Percentiles rank a stretch among this genome's conserved stretches.
Evolutionary conservation across 2,329 filamentous ascomycete genomes (phyloP).

Genomic region (Hypoxylon sp.): DNA sequence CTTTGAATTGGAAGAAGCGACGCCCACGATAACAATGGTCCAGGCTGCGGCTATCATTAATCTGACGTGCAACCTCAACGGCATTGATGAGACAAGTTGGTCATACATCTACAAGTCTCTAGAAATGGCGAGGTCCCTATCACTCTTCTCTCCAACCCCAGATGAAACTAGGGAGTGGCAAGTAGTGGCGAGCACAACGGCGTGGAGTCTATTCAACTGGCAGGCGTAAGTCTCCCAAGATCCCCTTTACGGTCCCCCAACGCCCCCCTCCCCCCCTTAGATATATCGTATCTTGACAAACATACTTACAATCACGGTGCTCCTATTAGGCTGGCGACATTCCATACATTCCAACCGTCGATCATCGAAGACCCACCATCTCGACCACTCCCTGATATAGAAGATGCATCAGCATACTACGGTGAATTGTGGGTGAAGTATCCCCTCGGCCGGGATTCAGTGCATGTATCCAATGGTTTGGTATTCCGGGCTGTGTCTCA

Average conservation of each 20-base stretch:
- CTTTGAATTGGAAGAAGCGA: constrained; percentile 48
- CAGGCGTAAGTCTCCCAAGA: constrained; percentile 39
- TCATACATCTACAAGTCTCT: constrained; percentile 34
- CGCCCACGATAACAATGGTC: constrained; percentile 46
- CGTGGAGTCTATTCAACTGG: constrained; percentile 50
- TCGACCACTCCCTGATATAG: constrained; percentile 44
- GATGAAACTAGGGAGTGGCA: constrained; percentile 29
- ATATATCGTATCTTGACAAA: background rate
- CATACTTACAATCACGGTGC: constrained; percentile 13
- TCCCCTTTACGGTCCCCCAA: too few species aligned
- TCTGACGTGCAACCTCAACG: constrained; percentile 43
- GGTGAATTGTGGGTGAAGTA: constrained; percentile 51
- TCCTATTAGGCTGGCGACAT: constrained; percentile 30
- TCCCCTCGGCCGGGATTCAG: constrained; percentile 39
- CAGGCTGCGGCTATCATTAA: constrained; percentile 48
- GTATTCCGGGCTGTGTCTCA: constrained; percentile 42
- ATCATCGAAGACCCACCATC: constrained; percentile 44
- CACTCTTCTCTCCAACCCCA: constrained; percentile 35
- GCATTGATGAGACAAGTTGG: constrained; percentile 41
- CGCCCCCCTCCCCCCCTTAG: background rate
- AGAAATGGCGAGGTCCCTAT: constrained; percentile 37
- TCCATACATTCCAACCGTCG: constrained; percentile 41
- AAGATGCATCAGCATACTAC: constrained; percentile 42
- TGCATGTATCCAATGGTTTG: constrained; percentile 41
- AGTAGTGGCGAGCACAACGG: constrained; percentile 42